Base-by-base conservation (phyloP, 1,139 yeast species). In the Sugiyamaella grinbergsii region DNA sequence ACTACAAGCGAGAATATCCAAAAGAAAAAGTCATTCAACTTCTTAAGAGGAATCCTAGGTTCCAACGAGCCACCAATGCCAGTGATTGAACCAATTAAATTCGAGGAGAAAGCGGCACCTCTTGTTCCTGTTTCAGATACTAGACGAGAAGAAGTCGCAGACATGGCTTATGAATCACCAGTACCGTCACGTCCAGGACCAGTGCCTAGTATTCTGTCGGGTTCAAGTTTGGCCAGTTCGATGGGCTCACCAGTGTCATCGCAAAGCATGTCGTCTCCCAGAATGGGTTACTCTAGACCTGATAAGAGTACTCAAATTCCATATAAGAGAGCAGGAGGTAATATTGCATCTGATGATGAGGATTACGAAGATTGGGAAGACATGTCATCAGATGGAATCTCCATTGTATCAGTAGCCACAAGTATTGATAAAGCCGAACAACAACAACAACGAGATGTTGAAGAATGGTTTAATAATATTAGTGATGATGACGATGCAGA, bases 401-500 rank as follows among this genome's bases (percentile, higher is more conserved):
- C 50, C 22, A 42, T 50, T 42, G 42, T 45, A 8, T 37, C 48
- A 13, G 23, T 22, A 4, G 41, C 47, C n/a, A 42, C 42, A 19
- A 51, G 46, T 18, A 34, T 33, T 19, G 61, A 58, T 33, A 26
- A 46, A n/a, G 63, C 58, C 10, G 62, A 59, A 20, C 55, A 56
- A 28, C 58, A 52, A 28, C 56, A 65, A 43, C 69, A 66, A 49
- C 58, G 63, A 4, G 69, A 67, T 29, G 70, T 67, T 7, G 67
- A 64, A 26, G 65, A 59, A 16, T 67, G 71, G 71, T 66, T 58
- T 50, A 58, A 62, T 28, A 58, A 57, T 26, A 43, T 50, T 24
- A 44, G 45, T 13, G 45, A 44, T 8, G 47, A 50, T 23, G 53
- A 50, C 16, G 50, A 32, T n/a, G n/a, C n/a, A n/a, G 51, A 50